Percentiles rank a stretch among this genome's conserved stretches.
Conservation (phyloP, 345 rosid genomes). For the Salix dunnii region DNA sequence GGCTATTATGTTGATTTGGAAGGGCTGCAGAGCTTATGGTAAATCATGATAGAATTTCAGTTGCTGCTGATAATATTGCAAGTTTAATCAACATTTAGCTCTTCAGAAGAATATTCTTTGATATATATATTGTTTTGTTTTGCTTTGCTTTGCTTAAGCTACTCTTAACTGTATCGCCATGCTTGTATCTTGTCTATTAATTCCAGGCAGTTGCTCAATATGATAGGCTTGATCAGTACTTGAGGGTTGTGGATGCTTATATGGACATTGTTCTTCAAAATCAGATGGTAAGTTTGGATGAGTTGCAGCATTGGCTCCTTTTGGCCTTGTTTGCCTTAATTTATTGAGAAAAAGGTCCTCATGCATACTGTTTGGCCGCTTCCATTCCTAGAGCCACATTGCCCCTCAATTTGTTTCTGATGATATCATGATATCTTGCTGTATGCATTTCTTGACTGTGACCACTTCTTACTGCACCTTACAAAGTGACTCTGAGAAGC, state of each 20-base stretch:
- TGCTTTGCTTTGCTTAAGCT: not conserved
- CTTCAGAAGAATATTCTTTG: not conserved
- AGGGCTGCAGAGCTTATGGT: not conserved
- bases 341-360: not conserved
- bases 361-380: not conserved
- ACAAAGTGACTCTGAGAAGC: not conserved
- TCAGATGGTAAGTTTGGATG: conserved; percentile 54
- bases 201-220: conserved; percentile 54
- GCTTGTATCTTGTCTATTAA: not conserved
- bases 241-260: conserved; percentile 77
- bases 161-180: not conserved
- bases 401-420: not conserved
- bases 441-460: not conserved
- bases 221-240: conserved; percentile 58
- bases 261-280: conserved; percentile 69
- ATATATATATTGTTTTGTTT: too few species aligned
- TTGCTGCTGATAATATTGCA: not conserved
- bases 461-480: not conserved
- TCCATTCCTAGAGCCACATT: not conserved
- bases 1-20: not conserved
- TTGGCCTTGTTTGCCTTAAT: not conserved
- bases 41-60: not conserved
- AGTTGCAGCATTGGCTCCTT: not conserved
- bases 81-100: conserved; percentile 1
- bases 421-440: conserved; percentile 7